Evolutionary conservation across 2,329 filamentous ascomycete species (phyloP).

Genomic region (Scytalidium lignicola): DNA sequence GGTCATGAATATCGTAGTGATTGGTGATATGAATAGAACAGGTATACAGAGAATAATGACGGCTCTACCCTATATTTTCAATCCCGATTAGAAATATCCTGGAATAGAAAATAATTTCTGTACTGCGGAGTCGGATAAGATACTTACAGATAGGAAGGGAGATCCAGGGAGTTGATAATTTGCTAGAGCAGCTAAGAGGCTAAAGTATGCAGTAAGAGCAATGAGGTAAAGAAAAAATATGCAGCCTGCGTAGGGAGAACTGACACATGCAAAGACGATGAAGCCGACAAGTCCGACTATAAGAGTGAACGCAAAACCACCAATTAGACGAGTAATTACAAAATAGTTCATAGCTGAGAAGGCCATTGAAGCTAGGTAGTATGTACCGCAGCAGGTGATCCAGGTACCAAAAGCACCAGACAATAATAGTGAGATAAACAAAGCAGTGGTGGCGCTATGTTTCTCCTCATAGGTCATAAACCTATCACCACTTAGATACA

Average conservation of each 20-base stretch:
- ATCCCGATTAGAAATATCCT: slow-evolving; percentile 13
- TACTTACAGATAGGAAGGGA: slow-evolving; percentile 13
- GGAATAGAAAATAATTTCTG: slow-evolving; percentile 42
- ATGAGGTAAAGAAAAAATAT: slow-evolving; percentile 57
- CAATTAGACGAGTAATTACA: slow-evolving; percentile 39
- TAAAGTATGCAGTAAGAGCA: slow-evolving; percentile 53
- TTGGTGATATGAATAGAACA: slow-evolving; percentile 50
- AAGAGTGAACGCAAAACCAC: slow-evolving; percentile 38
- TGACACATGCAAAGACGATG: slow-evolving; percentile 40
- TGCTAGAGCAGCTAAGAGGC: slow-evolving; percentile 44
- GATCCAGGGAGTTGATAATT: slow-evolving; percentile 25
- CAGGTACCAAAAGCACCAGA: slow-evolving; percentile 58
- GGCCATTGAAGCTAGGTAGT: slow-evolving; percentile 54
- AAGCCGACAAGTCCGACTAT: slow-evolving; percentile 41
- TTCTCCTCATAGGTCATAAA: slow-evolving; percentile 48
- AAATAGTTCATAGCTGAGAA: slow-evolving; percentile 40
- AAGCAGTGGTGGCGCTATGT: slow-evolving; percentile 47
- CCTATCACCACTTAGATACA: slow-evolving; percentile 48
- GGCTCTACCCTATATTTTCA: slow-evolving; percentile 50
- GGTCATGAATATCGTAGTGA: slow-evolving; percentile 47
- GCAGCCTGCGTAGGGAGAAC: slow-evolving; percentile 40
- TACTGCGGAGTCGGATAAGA: background rate
- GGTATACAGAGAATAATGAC: slow-evolving; percentile 51
- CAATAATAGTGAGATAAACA: slow-evolving; percentile 54
- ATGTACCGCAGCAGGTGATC: slow-evolving; percentile 58